Evolutionary conservation across 768 basidiomycete genomes (phyloP), one percentile per base, ranked within the genome.

Genomic region (Pleurotus citrinopileatus): DNA sequence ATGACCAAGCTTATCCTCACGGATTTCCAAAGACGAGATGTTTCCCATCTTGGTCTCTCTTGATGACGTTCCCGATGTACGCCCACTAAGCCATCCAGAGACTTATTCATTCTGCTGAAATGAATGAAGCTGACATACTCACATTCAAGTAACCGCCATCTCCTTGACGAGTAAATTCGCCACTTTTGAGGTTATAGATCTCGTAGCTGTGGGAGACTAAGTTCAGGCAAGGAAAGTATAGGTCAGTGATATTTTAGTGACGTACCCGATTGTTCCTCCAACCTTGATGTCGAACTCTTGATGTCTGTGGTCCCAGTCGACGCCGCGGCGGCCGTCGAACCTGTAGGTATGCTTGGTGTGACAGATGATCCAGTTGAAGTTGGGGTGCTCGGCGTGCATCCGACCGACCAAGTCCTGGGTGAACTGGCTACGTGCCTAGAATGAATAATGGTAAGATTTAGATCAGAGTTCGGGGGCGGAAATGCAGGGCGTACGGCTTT

Each of bases 301-400:
- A 34, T 56, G 55, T 43, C 55, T 53, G 52, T 56, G 55, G 26
- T 56, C 51, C 51, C 51, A 56, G 51, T 56, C 51, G 10, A 53
- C 42, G 15, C 55, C 52, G 6, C 51, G 34, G 25, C 19, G n/a
- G 3, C 55, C 55, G 15, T 25, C 42, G 15, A 37, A 56, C n/a
- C 27, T 26, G 40, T 32, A 25, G 37, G 38, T 32, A 25, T 56
- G 55, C 13, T 38, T 42, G 12, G 55, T 28, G 23, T 56, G 55
- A 29, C 51, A 53, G 3, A 53, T 53, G 28, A 56, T 45, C 55
- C 55, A 56, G 42, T 56, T 56, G 42, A 53, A 56, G n/a, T 56
- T 28, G 17, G 38, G 38, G 15, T 44, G 37, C 3, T 25, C 25
- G 7, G 28, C 26, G 20, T 36, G 38, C 36, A 57, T 34, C 28